These are phyloP conservation scores for Globisporangium spinosum DNA, from an alignment of 352 stramenopile genomes.

Conservation along the genomic window DNA sequence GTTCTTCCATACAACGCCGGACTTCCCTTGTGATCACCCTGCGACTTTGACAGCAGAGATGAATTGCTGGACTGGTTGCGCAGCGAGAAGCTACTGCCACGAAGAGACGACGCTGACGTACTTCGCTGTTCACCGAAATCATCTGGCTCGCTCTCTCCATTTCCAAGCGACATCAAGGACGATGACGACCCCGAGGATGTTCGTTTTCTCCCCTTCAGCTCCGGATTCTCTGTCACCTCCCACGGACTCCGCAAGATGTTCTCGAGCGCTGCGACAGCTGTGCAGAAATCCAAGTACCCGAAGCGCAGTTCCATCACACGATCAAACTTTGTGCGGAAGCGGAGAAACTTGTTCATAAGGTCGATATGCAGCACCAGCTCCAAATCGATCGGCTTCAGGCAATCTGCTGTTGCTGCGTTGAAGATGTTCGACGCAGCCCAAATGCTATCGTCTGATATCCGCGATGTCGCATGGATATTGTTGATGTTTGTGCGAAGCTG, in stretches of 20 bases:
- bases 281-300: slow-evolving; percentile 81
- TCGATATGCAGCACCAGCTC: slow-evolving; percentile 71
- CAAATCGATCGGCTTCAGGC: slow-evolving; percentile 72
- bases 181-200: slow-evolving; percentile 53
- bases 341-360: slow-evolving; percentile 53
- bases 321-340: slow-evolving; percentile 69
- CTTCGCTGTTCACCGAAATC: slow-evolving; percentile 28
- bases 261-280: slow-evolving; percentile 54
- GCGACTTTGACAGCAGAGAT: slow-evolving; percentile 18
- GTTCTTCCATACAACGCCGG: slow-evolving; percentile 59
- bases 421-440: slow-evolving; percentile 39
- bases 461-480: slow-evolving; percentile 74
- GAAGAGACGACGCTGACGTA: slow-evolving; percentile 25
- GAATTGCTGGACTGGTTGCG: slow-evolving; percentile 11
- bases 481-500: slow-evolving; percentile 56
- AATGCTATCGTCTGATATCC: slow-evolving; percentile 69
- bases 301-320: slow-evolving; percentile 78
- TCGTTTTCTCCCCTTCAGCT: slow-evolving; percentile 22
- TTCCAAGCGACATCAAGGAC: slow-evolving; percentile 42
- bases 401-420: slow-evolving; percentile 52
- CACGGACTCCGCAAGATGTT: slow-evolving; percentile 44
- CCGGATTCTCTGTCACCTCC: background rate
- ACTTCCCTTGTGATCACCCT: slow-evolving; percentile 26
- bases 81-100: slow-evolving; percentile 7
- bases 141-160: slow-evolving; percentile 25